Evolutionary conservation across 2,329 filamentous ascomycete genomes (phyloP), one percentile per base, ranked within the genome.

Genomic region (Talaromyces sp.): DNA sequence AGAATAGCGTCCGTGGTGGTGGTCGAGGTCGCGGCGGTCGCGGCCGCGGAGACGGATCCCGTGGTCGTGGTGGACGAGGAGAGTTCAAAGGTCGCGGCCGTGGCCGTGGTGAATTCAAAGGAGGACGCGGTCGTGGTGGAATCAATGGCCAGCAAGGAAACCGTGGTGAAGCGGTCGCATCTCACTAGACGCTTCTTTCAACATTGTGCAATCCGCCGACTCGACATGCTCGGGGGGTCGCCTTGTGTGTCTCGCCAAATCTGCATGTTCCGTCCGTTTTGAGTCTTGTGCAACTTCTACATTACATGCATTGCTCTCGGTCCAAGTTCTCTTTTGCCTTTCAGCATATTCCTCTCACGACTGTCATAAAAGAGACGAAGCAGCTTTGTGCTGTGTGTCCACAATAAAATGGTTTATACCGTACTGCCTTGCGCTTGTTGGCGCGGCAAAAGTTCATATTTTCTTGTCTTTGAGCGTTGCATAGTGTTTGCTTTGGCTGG

Each of bases 391-490:
- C 54, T 59, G 60, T 57, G 61, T 55, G 65, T 63, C 64, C 62
- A 62, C 44, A 47, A 53, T 10, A n/a, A 53, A 28, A 53, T 17
- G 27, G 49, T 53, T 30, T 30, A 27, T 53, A 30, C 25, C 25
- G 22, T 30, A 53, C 25, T n/a, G 11, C 17, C 19, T 53, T 53
- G 6, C 49, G 49, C 49, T 28, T 53, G 1, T 47, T 59, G 60
- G 61, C 39, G 60, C 57, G 57, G 59, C 59, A 70, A 71, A 70
- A 66, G 66, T 66, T 66, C 65, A 65, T 66, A 63, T 68, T 65
- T 67, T 72, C 67, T 66, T 69, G 65, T 71, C 73, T 68, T 72
- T 73, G 67, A 75, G 73, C 74, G 73, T 74, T 69, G 62, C 64
- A 64, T 65, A 65, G 65, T 66, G 65, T 61, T 36, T 52, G 25